A percentile compares a stretch with the other conserved stretches of the same genome.
These are phyloP conservation scores for Melaleuca alternifolia DNA, from an alignment of 345 rosid species.

Conservation along the genomic window DNA sequence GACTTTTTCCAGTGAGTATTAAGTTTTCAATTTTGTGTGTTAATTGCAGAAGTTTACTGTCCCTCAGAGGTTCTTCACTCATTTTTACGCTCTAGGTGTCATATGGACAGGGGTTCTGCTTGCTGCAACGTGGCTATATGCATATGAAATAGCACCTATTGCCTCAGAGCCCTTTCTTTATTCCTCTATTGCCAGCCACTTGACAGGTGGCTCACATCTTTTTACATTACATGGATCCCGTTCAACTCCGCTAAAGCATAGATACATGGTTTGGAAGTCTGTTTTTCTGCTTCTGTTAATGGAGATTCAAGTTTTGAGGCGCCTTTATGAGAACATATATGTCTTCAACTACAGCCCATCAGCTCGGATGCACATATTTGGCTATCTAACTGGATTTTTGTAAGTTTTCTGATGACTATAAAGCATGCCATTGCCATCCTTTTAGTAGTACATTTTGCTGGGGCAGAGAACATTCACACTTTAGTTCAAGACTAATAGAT, in stretches of 20 bases:
- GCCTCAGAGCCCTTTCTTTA: slow-evolving; percentile 25
- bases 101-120: slow-evolving; percentile 61
- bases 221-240: slow-evolving; percentile 31
- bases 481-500: neutral
- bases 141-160: slow-evolving; percentile 27
- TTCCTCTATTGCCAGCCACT: slow-evolving; percentile 26
- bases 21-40: neutral
- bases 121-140: slow-evolving; percentile 45
- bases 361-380: slow-evolving; percentile 53
- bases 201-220: slow-evolving; percentile 40
- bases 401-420: slow-evolving; percentile 26
- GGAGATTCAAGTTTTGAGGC: slow-evolving; percentile 65
- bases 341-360: slow-evolving; percentile 53
- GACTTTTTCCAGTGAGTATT: neutral
- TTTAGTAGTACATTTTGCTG: neutral
- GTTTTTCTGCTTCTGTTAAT: slow-evolving; percentile 56
- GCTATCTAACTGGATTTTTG: slow-evolving; percentile 51
- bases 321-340: slow-evolving; percentile 47
- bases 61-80: slow-evolving; percentile 63
- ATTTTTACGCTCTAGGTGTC: slow-evolving; percentile 53
- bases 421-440: neutral
- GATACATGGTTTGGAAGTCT: slow-evolving; percentile 34
- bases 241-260: slow-evolving; percentile 22
- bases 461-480: neutral
- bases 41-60: slow-evolving; percentile 49